Percentiles rank a stretch among this genome's conserved stretches.
Conservation (phyloP, 2,329 filamentous ascomycete genomes). For the Colletotrichum cereale region DNA sequence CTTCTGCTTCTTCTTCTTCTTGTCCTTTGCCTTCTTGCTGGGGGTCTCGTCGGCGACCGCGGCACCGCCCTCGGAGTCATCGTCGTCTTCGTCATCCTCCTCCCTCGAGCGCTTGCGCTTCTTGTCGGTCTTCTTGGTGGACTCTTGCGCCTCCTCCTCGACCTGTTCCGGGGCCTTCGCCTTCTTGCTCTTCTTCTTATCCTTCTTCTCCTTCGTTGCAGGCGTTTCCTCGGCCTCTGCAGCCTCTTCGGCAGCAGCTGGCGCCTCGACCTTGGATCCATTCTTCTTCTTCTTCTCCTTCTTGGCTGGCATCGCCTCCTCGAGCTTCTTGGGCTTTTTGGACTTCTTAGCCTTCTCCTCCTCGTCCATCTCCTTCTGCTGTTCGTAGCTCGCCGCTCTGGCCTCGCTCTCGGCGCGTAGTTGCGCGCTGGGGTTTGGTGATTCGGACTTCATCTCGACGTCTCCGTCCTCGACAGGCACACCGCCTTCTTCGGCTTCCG, state of each 20-base stretch:
- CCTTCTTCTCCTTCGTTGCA: conserved; percentile 43
- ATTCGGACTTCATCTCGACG: conserved; percentile 42
- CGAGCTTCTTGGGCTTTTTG: conserved; percentile 25
- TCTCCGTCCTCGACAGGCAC: conserved; percentile 46
- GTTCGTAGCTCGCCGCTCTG: conserved; percentile 38
- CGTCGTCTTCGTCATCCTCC: conserved; percentile 36
- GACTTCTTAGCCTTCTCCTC: conserved; percentile 42
- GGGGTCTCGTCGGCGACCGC: conserved; percentile 43
- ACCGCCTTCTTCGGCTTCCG: conserved; percentile 42
- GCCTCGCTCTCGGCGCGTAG: conserved; percentile 40
- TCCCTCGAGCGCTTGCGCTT: conserved; percentile 43
- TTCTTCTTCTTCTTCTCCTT: conserved; percentile 48
- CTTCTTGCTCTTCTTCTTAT: conserved; percentile 41
- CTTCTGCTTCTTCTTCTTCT: conserved; percentile 45
- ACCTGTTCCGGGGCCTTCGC: conserved; percentile 33
- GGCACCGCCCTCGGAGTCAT: conserved; percentile 39
- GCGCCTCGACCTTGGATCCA: conserved; percentile 49
- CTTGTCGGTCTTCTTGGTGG: conserved; percentile 46
- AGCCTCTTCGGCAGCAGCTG: conserved; percentile 29
- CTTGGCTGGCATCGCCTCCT: conserved; percentile 22
- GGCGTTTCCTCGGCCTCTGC: conserved; percentile 41
- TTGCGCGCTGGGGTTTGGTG: conserved; percentile 37
- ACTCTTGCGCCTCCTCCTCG: conserved; percentile 29
- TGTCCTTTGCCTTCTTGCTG: conserved; percentile 45
- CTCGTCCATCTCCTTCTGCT: conserved; percentile 46